phyloP scores from a whole-genome alignment of 345 rosid genomes.

The Lagerstroemia speciosa region DNA sequence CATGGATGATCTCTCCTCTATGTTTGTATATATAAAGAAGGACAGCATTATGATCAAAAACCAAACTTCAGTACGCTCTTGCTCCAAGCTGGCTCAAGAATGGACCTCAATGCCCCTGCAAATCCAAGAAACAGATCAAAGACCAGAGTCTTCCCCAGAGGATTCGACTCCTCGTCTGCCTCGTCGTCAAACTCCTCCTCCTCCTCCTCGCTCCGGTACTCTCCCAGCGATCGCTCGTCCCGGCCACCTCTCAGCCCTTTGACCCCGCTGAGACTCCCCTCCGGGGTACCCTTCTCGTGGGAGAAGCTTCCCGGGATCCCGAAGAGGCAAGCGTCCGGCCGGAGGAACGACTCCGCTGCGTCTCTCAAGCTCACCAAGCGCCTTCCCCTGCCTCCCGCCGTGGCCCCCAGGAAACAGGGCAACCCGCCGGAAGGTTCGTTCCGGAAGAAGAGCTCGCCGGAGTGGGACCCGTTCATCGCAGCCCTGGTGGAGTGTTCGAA shows the following conservation, averaged over 20 bases:
- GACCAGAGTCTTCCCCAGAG: slow-evolving; percentile 12
- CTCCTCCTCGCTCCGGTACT: slow-evolving; percentile 19
- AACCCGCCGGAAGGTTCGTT: slow-evolving; percentile 1
- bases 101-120: neutral
- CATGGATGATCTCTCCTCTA: neutral
- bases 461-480: slow-evolving; percentile 59
- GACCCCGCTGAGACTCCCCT: slow-evolving; percentile 40
- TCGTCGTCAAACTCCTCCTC: slow-evolving; percentile 30
- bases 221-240: slow-evolving; percentile 21
- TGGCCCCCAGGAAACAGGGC: slow-evolving; percentile 21
- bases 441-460: slow-evolving; percentile 20
- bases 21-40: neutral
- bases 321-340: slow-evolving; percentile 35
- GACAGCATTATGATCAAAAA: too few species aligned
- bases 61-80: too few species aligned
- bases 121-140: slow-evolving; percentile 1
- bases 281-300: slow-evolving; percentile 95
- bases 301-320: slow-evolving; percentile 84
- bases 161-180: slow-evolving; percentile 15
- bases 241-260: slow-evolving; percentile 43
- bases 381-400: slow-evolving; percentile 17
- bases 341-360: slow-evolving; percentile 24
- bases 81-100: neutral
- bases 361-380: neutral
- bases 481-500: slow-evolving; percentile 76